phyloP scores from a whole-genome alignment of 1,139 yeast species.

The Candida sanyaensis region DNA sequence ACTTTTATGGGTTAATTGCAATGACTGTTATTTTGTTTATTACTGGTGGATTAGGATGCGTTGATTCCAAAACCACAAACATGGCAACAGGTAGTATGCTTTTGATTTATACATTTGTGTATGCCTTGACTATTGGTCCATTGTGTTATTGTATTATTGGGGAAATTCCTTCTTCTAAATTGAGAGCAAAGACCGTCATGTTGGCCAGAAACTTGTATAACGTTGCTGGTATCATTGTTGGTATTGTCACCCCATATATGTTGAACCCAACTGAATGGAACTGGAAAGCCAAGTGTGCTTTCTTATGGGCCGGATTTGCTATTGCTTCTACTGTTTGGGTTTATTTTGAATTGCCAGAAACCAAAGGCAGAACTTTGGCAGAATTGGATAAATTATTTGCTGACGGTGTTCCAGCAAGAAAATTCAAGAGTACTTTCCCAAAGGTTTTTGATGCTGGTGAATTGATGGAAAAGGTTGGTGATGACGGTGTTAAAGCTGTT shows the following conservation, averaged over 20 bases:
- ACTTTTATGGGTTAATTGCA: slow-evolving; percentile 41
- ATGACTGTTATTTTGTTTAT: slow-evolving; percentile 40
- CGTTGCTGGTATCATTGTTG: slow-evolving; percentile 42
- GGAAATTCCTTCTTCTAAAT: slow-evolving; percentile 56
- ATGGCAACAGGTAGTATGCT: slow-evolving; percentile 55
- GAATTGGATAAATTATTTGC: slow-evolving; percentile 58
- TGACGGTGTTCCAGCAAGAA: slow-evolving; percentile 44
- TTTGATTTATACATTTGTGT: slow-evolving; percentile 48
- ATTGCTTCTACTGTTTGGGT: slow-evolving; percentile 42
- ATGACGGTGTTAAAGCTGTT: slow-evolving; percentile 30
- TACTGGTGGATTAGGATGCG: slow-evolving; percentile 40
- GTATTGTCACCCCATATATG: slow-evolving; percentile 57
- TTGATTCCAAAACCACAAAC: slow-evolving; percentile 15
- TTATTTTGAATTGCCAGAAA: slow-evolving; percentile 60
- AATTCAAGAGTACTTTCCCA: slow-evolving; percentile 22
- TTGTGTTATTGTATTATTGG: slow-evolving; percentile 57
- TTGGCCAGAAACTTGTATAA: slow-evolving; percentile 54
- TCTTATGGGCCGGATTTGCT: slow-evolving; percentile 56
- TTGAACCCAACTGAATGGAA: slow-evolving; percentile 58
- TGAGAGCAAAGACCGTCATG: slow-evolving; percentile 58
- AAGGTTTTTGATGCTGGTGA: slow-evolving; percentile 30
- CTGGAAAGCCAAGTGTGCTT: slow-evolving; percentile 61
- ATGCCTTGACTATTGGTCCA: slow-evolving; percentile 62
- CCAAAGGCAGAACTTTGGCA: slow-evolving; percentile 57
- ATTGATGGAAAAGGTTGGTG: slow-evolving; percentile 39